Evolutionary conservation across 1,284 basidiomycete genomes (phyloP), one percentile per base, ranked within the genome.

Genomic region (Rhodotorula sp.): DNA sequence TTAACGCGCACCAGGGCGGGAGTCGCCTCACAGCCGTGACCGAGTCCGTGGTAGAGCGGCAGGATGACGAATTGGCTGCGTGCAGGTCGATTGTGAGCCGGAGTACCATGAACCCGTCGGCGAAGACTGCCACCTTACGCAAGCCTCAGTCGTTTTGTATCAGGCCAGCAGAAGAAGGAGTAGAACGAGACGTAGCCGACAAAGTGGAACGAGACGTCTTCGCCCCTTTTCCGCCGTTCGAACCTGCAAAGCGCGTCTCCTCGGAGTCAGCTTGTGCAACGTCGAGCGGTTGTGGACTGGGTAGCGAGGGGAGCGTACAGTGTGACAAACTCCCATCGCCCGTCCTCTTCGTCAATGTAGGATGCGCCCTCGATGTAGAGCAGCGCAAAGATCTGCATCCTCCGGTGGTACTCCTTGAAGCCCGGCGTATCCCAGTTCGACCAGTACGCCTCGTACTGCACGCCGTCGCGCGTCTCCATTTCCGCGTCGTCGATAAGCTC

Each of bases 331-430:
- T 83, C 82, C 83, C 83, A 83, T 50, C 80, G 78, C 34, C 72
- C 59, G 68, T 83, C 83, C 26, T 83, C 81, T 67, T 82, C 84
- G 74, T 90, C 87, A 72, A 99, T 92, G 81, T 94, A 98, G 43
- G 90, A 93, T 10, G 93, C 94, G 12, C 88, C 97, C 80, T 99
- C 95, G 79, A 99, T 95, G 82, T 93, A 98, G 14, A 99, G 84
- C 56, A 97, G 82, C 69, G 97, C 92, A 80, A 97, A 97, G 66
- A 97, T 81, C 82, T 98, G 95, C 90, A 97, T 97, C 66, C 88
- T 85, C n/a, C 90, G 86, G 79, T 97, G 95, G 77, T 92, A 95
- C 80, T 95, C 93, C 77, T 85, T 86, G 83, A 97, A 99, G 6
- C 93, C 94, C 7, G 91, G 88, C 1, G 93, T 93, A 70, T 88